phyloP scores from a whole-genome alignment of 2,329 filamentous ascomycete species.

The Lachnellula occidentalis region DNA sequence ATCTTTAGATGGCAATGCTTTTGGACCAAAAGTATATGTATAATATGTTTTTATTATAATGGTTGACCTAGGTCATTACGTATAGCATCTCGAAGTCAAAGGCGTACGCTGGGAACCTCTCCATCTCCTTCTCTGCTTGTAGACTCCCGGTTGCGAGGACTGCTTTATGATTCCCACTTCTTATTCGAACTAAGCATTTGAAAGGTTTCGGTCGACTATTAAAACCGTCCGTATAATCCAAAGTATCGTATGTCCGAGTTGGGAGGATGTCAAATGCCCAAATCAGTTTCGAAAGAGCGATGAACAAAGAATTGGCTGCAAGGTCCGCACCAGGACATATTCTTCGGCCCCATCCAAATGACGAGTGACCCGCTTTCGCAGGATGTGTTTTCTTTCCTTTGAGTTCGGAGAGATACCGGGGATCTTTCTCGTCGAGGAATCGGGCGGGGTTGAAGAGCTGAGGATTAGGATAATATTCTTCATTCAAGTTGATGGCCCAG shows the following conservation, averaged over 20 bases:
- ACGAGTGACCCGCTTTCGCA: conserved; percentile 29
- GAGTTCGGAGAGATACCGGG: conserved; percentile 25
- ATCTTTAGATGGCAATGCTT: not conserved
- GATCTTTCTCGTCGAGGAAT: conserved; percentile 25
- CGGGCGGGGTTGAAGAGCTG: conserved; percentile 41
- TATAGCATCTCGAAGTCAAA: too few species aligned
- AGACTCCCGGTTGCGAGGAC: conserved; percentile 31
- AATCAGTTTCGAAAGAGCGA: conserved; percentile 43
- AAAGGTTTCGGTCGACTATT: conserved; percentile 32
- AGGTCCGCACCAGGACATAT: conserved; percentile 55
- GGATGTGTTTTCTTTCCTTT: conserved; percentile 18
- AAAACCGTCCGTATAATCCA: conserved; percentile 31
- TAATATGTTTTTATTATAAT: too few species aligned
- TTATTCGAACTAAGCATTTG: conserved; percentile 27
- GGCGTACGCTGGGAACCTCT: conserved; percentile 19
- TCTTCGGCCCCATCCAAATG: conserved; percentile 37
- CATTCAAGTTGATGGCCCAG: conserved; percentile 37
- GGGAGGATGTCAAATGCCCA: conserved; percentile 45
- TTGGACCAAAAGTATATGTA: not conserved
- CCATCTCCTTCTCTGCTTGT: conserved; percentile 23
- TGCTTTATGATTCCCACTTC: conserved; percentile 29
- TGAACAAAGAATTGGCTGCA: conserved; percentile 43
- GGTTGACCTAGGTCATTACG: too few species aligned
- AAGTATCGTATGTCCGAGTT: conserved; percentile 19
- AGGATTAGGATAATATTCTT: conserved; percentile 37